Evolutionary conservation across 768 basidiomycete genomes (phyloP), one percentile per base, ranked within the genome.

Genomic region (Suillus variegatus): DNA sequence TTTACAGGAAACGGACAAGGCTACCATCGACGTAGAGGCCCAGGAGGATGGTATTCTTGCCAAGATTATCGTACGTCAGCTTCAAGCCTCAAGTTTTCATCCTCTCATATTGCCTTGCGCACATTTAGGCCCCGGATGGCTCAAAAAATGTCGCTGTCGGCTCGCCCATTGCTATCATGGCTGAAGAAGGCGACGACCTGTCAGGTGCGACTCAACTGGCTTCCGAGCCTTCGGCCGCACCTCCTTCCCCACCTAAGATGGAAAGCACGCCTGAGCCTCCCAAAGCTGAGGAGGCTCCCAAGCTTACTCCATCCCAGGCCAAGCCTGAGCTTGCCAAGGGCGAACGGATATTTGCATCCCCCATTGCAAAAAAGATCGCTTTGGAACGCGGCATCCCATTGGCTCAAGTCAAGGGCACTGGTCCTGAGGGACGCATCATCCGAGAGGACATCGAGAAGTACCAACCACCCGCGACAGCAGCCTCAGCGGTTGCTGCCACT

Each of bases 21-120:
- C 97, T 25, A 96, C 95, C 57, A 99, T 99, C 79, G 97, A 99
- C 81, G 97, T 99, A 43, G 97, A 99, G 81, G 95, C 97, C 10
- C 96, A 96, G 81, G 97, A 99, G 51, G 97, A 99, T 71, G 97
- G 97, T 70, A 80, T 99, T 68, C 82, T 99, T 66, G 96, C 93
- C 61, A 99, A 99, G 86, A 97, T 99, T 70, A 89, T 99, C 63
- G 96, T 95, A 80, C 65, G 93, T 81, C 6, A 20, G 41, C 18
- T 49, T 54, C 35, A 36, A 20, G 38, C 4, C 9, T 22, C 12
- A 22, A 36, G 13, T 12, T 54, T 18, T 25, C 0, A 41, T 41
- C 38, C 9, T 43, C 51, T 43, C 38, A 25, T 66, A 35, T 41
- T 61, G 16, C 36, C 41, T 52, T 63, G 35, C 25, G 62, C 60